These are phyloP conservation scores for Moesziomyces aphidis DNA, from an alignment of 1,284 basidiomycete genomes.

Conservation along the genomic window DNA sequence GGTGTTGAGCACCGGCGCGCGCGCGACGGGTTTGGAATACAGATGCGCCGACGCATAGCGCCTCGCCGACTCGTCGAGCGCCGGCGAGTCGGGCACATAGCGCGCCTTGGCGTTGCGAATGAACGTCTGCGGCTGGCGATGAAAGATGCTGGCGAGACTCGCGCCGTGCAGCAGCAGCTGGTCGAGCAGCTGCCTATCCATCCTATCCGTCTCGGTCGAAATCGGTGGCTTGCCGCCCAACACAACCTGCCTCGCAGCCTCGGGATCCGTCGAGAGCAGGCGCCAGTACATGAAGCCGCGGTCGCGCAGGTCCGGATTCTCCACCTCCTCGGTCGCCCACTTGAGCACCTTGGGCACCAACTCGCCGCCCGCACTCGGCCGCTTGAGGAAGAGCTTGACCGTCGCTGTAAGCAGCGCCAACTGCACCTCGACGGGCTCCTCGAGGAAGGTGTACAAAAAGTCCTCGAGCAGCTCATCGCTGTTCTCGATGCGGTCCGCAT, in stretches of 20 bases:
- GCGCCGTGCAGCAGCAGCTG: constrained; percentile 64
- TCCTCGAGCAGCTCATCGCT: constrained; percentile 95
- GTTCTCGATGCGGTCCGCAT: constrained; percentile 94
- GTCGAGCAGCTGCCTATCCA: constrained; percentile 72
- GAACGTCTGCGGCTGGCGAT: constrained; percentile 62
- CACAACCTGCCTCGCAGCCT: constrained; percentile 88
- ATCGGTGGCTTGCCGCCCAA: constrained; percentile 93
- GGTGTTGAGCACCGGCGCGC: constrained; percentile 26
- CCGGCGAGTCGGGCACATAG: constrained; percentile 56
- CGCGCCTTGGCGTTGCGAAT: constrained; percentile 57
- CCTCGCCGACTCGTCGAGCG: constrained; percentile 55
- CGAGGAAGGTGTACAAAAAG: constrained; percentile 88
- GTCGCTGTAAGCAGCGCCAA: constrained; percentile 92
- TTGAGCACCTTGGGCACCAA: constrained; percentile 95
- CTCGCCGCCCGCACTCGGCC: constrained; percentile 87
- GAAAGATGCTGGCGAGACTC: constrained; percentile 61
- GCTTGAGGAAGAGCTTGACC: constrained; percentile 97
- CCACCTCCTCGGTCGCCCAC: constrained; percentile 96
- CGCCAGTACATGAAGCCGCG: constrained; percentile 99
- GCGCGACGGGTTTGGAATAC: constrained; percentile 47
- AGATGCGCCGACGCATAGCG: constrained; percentile 55
- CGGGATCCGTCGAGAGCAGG: constrained; percentile 88
- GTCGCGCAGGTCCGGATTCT: constrained; percentile 96
- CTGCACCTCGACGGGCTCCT: constrained; percentile 95
- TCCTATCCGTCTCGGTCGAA: constrained; percentile 95